A percentile compares a stretch with the other conserved stretches of the same genome.
phyloP scores from a whole-genome alignment of 257 asterid genomes.

The Solanum chilense region DNA sequence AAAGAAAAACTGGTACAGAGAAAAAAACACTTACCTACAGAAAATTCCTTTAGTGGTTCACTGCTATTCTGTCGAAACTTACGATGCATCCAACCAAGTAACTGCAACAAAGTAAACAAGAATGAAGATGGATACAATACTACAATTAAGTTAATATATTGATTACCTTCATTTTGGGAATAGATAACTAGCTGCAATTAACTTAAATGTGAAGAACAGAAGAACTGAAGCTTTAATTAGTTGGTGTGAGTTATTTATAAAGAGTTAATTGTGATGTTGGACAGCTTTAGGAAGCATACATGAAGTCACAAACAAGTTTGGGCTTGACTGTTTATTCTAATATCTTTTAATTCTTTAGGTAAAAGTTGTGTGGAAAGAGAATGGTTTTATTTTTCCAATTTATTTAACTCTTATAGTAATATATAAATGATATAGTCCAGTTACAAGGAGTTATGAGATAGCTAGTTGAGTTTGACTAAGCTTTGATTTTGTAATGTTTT shows the following conservation, averaged over 20 bases:
- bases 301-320: slow-evolving; percentile 10
- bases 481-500: too few species aligned
- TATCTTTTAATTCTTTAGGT: background rate
- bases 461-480: too few species aligned
- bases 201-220: background rate
- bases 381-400: background rate
- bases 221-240: slow-evolving; percentile 17
- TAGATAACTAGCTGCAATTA: slow-evolving; percentile 5
- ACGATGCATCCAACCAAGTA: slow-evolving; percentile 97
- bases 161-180: slow-evolving; percentile 55
- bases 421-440: background rate
- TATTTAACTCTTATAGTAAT: background rate
- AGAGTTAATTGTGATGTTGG: background rate
- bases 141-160: background rate
- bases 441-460: too few species aligned
- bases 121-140: background rate
- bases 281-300: slow-evolving; percentile 3
- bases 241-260: slow-evolving; percentile 2
- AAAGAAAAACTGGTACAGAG: background rate
- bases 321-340: background rate
- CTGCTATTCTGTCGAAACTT: slow-evolving; percentile 69
- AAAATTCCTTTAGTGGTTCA: slow-evolving; percentile 56
- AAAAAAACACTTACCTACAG: slow-evolving; percentile 38
- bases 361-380: background rate
- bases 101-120: slow-evolving; percentile 32